Conservation (phyloP, 768 basidiomycete species). For the Nidula microcarpa region DNA sequence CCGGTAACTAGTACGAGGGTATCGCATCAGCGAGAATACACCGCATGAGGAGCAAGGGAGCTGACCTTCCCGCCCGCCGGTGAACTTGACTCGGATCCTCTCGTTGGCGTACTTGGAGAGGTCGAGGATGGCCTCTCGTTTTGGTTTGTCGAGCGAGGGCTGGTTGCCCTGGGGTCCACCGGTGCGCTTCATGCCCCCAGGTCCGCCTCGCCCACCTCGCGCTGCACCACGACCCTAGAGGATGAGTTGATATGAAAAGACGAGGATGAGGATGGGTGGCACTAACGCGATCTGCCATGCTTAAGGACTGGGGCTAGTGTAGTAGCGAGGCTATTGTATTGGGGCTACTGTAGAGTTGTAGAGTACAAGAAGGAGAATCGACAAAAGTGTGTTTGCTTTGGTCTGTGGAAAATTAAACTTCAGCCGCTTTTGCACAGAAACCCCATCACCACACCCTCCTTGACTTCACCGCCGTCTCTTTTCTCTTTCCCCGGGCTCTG, state of each 20-base stretch:
- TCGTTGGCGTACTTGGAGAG: constrained; percentile 93
- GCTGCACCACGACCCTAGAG: constrained; percentile 57
- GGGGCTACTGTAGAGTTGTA: neutral
- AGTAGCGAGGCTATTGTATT: neutral
- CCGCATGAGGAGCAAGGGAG: neutral
- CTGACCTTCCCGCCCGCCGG: constrained; percentile 93
- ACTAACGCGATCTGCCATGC: constrained; percentile 65
- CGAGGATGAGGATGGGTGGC: constrained; percentile 9
- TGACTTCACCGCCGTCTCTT: constrained; percentile 10
- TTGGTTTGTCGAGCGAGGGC: constrained; percentile 68
- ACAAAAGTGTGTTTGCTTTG: constrained; percentile 7
- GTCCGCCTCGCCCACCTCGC: constrained; percentile 41
- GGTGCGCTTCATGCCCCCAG: constrained; percentile 47
- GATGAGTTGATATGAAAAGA: constrained; percentile 31
- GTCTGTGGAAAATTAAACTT: constrained; percentile 20
- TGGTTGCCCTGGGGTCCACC: constrained; percentile 34
- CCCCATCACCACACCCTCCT: constrained; percentile 11
- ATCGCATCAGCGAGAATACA: neutral
- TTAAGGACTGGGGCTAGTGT: constrained; percentile 7
- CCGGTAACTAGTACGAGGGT: constrained; percentile 65
- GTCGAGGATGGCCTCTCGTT: constrained; percentile 93
- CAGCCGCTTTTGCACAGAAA: constrained; percentile 10
- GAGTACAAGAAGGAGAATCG: neutral
- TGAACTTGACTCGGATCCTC: constrained; percentile 92
- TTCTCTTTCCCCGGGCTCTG: constrained; percentile 1